Percentiles rank a stretch among this genome's conserved stretches.
Conservation (phyloP, 768 basidiomycete genomes). For the Tulasnella sp. region DNA sequence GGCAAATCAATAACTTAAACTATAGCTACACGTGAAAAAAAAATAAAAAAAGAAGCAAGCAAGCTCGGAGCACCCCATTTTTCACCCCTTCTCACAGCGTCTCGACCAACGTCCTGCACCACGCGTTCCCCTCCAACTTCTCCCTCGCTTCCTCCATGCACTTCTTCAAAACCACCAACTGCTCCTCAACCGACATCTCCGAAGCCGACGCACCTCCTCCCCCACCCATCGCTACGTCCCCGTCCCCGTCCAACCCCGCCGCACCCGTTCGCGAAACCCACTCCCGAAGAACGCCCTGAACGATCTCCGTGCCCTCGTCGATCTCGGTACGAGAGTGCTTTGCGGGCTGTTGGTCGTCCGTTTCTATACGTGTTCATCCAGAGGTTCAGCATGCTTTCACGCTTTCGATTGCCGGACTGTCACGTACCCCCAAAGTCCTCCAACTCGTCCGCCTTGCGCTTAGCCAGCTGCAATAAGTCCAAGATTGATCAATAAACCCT, state of each 20-base stretch:
- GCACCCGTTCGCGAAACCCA: conserved; percentile 41
- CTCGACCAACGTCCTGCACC: conserved; percentile 54
- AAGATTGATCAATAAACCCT: background rate
- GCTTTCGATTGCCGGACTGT: background rate
- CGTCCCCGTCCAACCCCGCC: conserved; percentile 33
- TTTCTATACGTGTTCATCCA: conserved; percentile 15
- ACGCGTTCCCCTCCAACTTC: conserved; percentile 63
- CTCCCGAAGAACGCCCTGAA: conserved; percentile 61
- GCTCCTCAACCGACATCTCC: conserved; percentile 28
- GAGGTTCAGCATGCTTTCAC: background rate
- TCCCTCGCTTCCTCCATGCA: conserved; percentile 56
- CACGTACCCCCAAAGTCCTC: conserved; percentile 64
- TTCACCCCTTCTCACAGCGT: conserved; percentile 24
- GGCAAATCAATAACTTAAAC: background rate
- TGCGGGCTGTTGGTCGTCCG: conserved; percentile 27
- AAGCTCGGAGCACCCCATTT: background rate
- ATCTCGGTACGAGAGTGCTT: conserved; percentile 47
- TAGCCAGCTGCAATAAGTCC: conserved; percentile 51
- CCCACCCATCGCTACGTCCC: conserved; percentile 36
- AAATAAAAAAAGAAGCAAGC: no score
- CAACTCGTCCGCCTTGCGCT: conserved; percentile 81
- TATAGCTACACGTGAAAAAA: background rate
- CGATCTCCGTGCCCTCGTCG: conserved; percentile 68
- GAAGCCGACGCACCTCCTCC: background rate
- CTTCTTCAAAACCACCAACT: conserved; percentile 43